These are phyloP conservation scores for Pseudoneurospora amorphoporcata DNA, from an alignment of 495 filamentous ascomycete species.

Conservation along the genomic window DNA sequence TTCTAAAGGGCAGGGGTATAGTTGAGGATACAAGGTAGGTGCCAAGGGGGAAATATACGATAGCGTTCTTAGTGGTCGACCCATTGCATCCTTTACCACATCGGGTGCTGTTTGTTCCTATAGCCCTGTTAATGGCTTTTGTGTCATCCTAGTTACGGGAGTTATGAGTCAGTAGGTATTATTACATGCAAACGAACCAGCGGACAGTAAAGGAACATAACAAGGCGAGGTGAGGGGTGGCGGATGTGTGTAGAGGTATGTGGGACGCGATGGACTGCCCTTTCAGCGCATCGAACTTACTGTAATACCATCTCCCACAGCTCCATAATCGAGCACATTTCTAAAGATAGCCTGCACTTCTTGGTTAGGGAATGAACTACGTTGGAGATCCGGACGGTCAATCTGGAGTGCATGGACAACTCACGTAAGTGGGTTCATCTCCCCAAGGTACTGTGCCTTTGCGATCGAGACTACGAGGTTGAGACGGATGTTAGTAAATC, in stretches of 20 bases:
- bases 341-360: conserved; percentile 52
- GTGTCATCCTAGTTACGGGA: conserved; percentile 49
- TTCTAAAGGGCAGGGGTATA: conserved; percentile 59
- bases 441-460: conserved; percentile 58
- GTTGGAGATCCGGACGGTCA: neutral
- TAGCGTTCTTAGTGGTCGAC: conserved; percentile 54
- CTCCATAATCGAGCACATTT: conserved; percentile 64
- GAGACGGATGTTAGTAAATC: neutral
- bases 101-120: conserved; percentile 52
- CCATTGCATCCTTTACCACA: conserved; percentile 71
- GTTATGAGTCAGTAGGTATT: too few species aligned
- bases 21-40: conserved; percentile 55
- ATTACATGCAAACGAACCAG: too few species aligned
- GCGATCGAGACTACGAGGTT: conserved; percentile 39
- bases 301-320: conserved; percentile 53
- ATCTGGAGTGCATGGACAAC: neutral
- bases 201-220: neutral
- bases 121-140: conserved; percentile 68
- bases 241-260: neutral
- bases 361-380: neutral
- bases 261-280: neutral
- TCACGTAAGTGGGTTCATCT: conserved; percentile 33
- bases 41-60: conserved; percentile 68
- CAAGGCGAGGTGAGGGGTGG: neutral
- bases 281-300: neutral